phyloP scores from a whole-genome alignment of 1,139 yeast species.

The Suhomyces wounanorum region DNA sequence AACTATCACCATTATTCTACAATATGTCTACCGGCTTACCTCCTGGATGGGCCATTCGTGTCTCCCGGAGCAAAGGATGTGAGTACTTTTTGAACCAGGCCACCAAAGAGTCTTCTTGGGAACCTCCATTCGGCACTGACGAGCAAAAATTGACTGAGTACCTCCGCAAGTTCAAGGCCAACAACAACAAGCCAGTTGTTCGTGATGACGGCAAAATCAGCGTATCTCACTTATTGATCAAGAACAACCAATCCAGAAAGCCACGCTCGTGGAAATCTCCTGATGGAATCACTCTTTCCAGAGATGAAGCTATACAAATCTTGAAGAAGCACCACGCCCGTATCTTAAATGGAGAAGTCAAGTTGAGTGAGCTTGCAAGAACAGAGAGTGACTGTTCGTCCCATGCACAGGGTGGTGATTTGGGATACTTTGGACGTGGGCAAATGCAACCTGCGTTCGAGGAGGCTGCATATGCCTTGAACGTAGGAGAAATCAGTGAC shows the following conservation, averaged over 20 bases:
- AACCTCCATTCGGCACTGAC: slow-evolving; percentile 86
- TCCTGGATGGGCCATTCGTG: slow-evolving; percentile 76
- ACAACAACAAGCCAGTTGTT: slow-evolving; percentile 64
- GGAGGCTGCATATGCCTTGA: slow-evolving; percentile 76
- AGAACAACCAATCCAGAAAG: slow-evolving; percentile 80
- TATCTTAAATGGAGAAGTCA: slow-evolving; percentile 68
- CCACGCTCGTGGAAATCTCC: slow-evolving; percentile 91
- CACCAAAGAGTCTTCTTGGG: slow-evolving; percentile 83
- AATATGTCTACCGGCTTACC: slow-evolving; percentile 70
- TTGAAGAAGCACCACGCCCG: slow-evolving; percentile 59
- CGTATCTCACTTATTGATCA: slow-evolving; percentile 70
- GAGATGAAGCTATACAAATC: slow-evolving; percentile 80
- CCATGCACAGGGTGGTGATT: slow-evolving; percentile 85
- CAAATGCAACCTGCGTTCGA: slow-evolving; percentile 96
- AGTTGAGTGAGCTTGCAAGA: slow-evolving; percentile 70
- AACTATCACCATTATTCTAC: neutral
- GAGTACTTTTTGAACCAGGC: slow-evolving; percentile 79
- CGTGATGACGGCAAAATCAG: slow-evolving; percentile 48
- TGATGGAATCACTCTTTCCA: slow-evolving; percentile 66
- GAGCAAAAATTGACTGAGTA: slow-evolving; percentile 58
- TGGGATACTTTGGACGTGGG: slow-evolving; percentile 85
- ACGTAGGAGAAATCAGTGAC: slow-evolving; percentile 82
- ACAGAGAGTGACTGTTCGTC: slow-evolving; percentile 90
- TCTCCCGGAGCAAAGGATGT: slow-evolving; percentile 77
- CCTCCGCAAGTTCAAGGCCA: slow-evolving; percentile 46